Conservation (phyloP, 148 eudicot species). For the Vaccinium vitisidaea region DNA sequence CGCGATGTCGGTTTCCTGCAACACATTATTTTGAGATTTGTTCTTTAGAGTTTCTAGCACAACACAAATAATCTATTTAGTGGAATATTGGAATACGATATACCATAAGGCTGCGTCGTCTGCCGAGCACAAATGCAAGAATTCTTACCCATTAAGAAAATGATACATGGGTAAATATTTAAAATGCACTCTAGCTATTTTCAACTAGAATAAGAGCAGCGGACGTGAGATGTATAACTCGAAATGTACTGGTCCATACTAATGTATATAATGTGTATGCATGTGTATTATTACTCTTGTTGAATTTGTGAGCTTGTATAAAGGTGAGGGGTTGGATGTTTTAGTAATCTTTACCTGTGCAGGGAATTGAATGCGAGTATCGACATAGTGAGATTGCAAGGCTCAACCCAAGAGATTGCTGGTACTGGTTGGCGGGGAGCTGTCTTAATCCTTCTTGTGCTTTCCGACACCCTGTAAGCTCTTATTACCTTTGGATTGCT, state of each 20-base stretch:
- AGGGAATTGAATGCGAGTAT: constrained; percentile 79
- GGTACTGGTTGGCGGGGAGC: constrained; percentile 72
- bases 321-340: background rate
- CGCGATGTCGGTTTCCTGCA: background rate
- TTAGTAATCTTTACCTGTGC: constrained; percentile 17
- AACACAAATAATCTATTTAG: background rate
- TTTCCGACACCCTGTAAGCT: constrained; percentile 80
- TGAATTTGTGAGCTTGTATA: background rate
- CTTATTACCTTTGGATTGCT: constrained; percentile 12
- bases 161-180: background rate
- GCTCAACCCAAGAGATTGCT: constrained; percentile 74
- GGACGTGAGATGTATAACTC: background rate
- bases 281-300: background rate
- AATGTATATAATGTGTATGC: background rate
- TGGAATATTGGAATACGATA: background rate
- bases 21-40: background rate
- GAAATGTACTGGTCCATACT: background rate
- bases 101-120: background rate
- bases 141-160: background rate
- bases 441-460: constrained; percentile 67
- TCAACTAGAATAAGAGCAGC: background rate
- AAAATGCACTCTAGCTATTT: background rate
- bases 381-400: constrained; percentile 75
- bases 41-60: background rate
- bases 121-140: background rate